phyloP scores from a whole-genome alignment of 176 grass and related monocot species.

The Oryza meridionalis region DNA sequence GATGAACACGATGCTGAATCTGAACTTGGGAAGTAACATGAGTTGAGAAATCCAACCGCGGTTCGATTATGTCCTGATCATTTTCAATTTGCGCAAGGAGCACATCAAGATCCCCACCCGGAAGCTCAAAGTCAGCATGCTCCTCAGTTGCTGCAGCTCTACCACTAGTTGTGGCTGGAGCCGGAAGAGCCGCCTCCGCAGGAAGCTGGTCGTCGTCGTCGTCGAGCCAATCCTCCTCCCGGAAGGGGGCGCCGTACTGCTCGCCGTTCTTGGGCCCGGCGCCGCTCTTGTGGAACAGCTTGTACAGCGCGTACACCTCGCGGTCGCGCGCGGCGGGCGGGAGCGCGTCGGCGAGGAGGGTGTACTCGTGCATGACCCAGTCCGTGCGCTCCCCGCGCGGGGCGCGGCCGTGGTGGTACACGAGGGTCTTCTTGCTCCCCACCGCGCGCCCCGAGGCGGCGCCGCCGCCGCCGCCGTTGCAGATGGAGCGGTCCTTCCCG shows the following conservation, averaged over 20 bases:
- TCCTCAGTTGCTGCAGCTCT: neutral
- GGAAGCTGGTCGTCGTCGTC: slow-evolving; percentile 31
- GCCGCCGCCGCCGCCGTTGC: slow-evolving; percentile 26
- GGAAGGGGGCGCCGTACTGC: slow-evolving; percentile 91
- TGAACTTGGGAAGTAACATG: slow-evolving; percentile 1
- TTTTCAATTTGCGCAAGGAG: slow-evolving; percentile 45
- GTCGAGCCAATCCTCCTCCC: slow-evolving; percentile 88
- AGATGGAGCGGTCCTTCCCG: slow-evolving; percentile 74
- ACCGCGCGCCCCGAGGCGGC: neutral
- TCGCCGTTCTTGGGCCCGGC: slow-evolving; percentile 91
- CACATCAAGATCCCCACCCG: slow-evolving; percentile 50
- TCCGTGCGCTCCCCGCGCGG: slow-evolving; percentile 77
- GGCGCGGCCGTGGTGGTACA: slow-evolving; percentile 86
- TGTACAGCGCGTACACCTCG: slow-evolving; percentile 86
- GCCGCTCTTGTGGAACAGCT: slow-evolving; percentile 95
- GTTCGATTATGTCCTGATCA: slow-evolving; percentile 27
- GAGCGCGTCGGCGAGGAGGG: slow-evolving; percentile 62
- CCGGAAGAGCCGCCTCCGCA: slow-evolving; percentile 1
- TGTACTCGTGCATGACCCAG: slow-evolving; percentile 96
- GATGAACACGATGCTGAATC: slow-evolving; percentile 11
- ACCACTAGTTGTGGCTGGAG: neutral
- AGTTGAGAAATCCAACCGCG: neutral
- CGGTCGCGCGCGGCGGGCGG: slow-evolving; percentile 36
- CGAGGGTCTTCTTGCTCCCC: slow-evolving; percentile 88
- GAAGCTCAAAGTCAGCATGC: neutral